A percentile compares a stretch with the other conserved stretches of the same genome.
Conservation (phyloP, 805 yeast genomes). For the Zygoascus bituminiphila region DNA sequence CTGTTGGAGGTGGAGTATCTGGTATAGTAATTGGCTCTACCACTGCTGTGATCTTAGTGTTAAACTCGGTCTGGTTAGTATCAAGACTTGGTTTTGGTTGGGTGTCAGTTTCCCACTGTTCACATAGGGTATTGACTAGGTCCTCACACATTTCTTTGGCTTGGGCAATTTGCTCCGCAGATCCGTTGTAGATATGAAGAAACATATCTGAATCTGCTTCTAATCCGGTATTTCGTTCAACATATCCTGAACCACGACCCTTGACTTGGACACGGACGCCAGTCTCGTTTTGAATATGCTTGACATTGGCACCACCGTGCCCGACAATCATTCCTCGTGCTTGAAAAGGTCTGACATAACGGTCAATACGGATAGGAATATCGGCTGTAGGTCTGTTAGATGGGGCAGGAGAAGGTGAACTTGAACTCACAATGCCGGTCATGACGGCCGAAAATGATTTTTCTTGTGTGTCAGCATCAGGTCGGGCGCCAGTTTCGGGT, state of each 20-base stretch:
- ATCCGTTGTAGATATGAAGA: constrained; percentile 24
- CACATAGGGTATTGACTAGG: constrained; percentile 15
- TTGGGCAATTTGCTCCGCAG: constrained; percentile 15
- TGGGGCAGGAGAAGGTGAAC: not conserved
- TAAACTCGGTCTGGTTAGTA: not conserved
- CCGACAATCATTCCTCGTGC: constrained; percentile 30
- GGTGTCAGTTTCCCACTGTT: not conserved
- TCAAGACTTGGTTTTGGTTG: too few relatives aligned
- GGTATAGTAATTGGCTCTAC: too few relatives aligned
- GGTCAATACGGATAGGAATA: constrained; percentile 14
- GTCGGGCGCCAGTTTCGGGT: too few relatives aligned
- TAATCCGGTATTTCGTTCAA: constrained; percentile 24
- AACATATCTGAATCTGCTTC: constrained; percentile 29
- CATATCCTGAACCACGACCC: constrained; percentile 30
- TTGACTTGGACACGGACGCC: constrained; percentile 28
- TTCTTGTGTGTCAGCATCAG: too few relatives aligned
- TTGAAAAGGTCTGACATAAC: constrained; percentile 21
- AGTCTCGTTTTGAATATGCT: constrained; percentile 29
- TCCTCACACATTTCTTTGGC: constrained; percentile 25
- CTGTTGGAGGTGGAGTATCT: constrained; percentile 5
- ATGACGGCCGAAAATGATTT: too few relatives aligned
- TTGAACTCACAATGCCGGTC: not conserved
- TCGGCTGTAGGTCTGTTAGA: constrained; percentile 19
- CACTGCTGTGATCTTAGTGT: constrained; percentile 8
- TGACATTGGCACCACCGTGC: constrained; percentile 28